Percentiles rank a stretch among this genome's conserved stretches.
phyloP scores from a whole-genome alignment of 1,284 basidiomycete genomes.

The Pterulicium gracile region DNA sequence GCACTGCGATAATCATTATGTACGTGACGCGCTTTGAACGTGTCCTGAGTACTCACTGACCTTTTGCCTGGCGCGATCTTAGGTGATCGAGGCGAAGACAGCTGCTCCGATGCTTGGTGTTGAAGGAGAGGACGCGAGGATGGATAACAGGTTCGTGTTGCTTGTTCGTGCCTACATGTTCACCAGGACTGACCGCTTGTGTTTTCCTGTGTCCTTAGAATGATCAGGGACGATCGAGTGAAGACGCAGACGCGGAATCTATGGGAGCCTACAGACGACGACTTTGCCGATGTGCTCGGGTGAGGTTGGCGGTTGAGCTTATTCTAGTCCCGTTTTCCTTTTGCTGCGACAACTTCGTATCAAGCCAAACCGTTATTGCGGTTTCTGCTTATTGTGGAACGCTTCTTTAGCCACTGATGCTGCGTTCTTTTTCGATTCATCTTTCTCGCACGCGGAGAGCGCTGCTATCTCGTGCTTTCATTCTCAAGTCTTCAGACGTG shows the following conservation, averaged over 20 bases:
- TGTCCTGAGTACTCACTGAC: not conserved
- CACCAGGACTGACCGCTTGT: constrained; percentile 1
- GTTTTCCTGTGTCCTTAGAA: constrained; percentile 23
- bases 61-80: not conserved
- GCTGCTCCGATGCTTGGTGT: constrained; percentile 79
- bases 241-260: constrained; percentile 40
- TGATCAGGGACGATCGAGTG: constrained; percentile 64
- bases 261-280: constrained; percentile 23
- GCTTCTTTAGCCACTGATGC: too few species aligned
- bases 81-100: constrained; percentile 93
- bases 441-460: too few species aligned
- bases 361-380: too few species aligned
- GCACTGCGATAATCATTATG: constrained; percentile 96
- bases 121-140: constrained; percentile 83
- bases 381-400: too few species aligned
- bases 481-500: too few species aligned
- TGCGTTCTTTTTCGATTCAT: too few species aligned
- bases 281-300: constrained; percentile 25
- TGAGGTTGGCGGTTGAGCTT: too few species aligned
- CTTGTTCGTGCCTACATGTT: not conserved
- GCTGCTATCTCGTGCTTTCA: too few species aligned
- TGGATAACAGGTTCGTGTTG: constrained; percentile 76
- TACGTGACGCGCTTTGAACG: constrained; percentile 30
- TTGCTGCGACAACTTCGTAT: too few species aligned
- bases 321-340: too few species aligned